Percentiles rank a stretch among this genome's conserved stretches.
These are phyloP conservation scores for Candida dubliniensis DNA, from an alignment of 1,139 yeast genomes.

Conservation along the genomic window DNA sequence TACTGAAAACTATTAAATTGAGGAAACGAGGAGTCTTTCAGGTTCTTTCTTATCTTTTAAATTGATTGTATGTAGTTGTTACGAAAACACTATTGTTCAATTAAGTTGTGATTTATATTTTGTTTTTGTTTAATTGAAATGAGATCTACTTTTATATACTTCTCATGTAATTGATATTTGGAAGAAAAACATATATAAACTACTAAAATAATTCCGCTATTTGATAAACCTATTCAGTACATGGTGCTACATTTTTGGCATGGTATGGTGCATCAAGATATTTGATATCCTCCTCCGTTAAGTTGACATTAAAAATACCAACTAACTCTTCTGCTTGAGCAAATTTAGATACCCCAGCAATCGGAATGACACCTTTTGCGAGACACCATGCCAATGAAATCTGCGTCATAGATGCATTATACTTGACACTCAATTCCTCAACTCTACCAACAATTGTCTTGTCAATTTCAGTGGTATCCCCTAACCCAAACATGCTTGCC, in stretches of 20 bases:
- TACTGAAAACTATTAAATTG: no score
- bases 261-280: conserved; percentile 53
- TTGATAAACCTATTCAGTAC: not conserved
- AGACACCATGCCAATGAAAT: conserved; percentile 57
- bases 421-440: conserved; percentile 49
- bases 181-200: no score
- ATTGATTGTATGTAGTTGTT: no score
- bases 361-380: conserved; percentile 50
- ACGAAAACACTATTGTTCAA: no score
- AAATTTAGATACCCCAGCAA: conserved; percentile 53
- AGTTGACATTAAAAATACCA: conserved; percentile 39
- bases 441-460: conserved; percentile 49
- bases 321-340: conserved; percentile 56
- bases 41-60: no score
- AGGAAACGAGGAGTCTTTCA: no score
- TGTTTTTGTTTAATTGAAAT: no score
- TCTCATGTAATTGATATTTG: no score
- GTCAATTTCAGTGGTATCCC: conserved; percentile 14
- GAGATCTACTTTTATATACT: no score
- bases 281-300: conserved; percentile 45
- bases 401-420: conserved; percentile 49
- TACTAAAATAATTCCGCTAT: no score
- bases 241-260: conserved; percentile 20
- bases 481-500: conserved; percentile 6
- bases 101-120: no score